These are phyloP conservation scores for Salix koriyanagi DNA, from an alignment of 345 rosid species.

Conservation along the genomic window DNA sequence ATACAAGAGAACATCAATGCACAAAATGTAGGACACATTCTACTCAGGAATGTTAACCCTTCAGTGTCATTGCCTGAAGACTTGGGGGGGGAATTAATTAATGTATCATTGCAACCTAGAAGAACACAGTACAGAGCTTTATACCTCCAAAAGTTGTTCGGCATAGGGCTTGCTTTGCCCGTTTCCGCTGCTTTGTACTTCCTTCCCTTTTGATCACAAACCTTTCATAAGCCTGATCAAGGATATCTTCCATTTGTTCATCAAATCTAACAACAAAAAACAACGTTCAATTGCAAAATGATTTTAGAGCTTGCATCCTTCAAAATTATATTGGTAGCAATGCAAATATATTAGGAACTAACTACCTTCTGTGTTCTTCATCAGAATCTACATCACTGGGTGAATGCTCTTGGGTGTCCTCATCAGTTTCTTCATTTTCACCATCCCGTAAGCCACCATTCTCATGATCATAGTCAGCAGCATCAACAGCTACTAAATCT, in stretches of 20 bases:
- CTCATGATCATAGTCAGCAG: slow-evolving; percentile 50
- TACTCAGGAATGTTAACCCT: neutral
- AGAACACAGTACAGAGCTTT: neutral
- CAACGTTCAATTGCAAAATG: neutral
- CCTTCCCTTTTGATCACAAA: slow-evolving; percentile 64
- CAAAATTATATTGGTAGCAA: neutral
- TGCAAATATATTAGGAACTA: neutral
- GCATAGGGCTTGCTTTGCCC: slow-evolving; percentile 61
- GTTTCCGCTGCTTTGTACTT: slow-evolving; percentile 72
- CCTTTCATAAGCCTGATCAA: slow-evolving; percentile 73
- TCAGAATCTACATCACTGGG: slow-evolving; percentile 74
- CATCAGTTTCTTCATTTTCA: slow-evolving; percentile 47
- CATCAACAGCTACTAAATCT: slow-evolving; percentile 71
- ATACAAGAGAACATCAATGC: neutral
- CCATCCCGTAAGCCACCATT: slow-evolving; percentile 36
- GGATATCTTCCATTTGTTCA: slow-evolving; percentile 67
- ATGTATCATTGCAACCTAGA: neutral
- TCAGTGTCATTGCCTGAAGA: neutral
- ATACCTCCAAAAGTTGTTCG: slow-evolving; percentile 62
- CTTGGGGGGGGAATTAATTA: neutral
- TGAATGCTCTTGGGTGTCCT: slow-evolving; percentile 37
- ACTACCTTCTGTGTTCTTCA: slow-evolving; percentile 66
- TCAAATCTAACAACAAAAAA: slow-evolving; percentile 52
- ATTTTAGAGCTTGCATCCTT: slow-evolving; percentile 6
- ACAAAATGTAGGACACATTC: neutral